Evolutionary conservation across 176 grass and related monocot genomes (phyloP), one percentile per base, ranked within the genome.

Genomic region (Eleusine indica): DNA sequence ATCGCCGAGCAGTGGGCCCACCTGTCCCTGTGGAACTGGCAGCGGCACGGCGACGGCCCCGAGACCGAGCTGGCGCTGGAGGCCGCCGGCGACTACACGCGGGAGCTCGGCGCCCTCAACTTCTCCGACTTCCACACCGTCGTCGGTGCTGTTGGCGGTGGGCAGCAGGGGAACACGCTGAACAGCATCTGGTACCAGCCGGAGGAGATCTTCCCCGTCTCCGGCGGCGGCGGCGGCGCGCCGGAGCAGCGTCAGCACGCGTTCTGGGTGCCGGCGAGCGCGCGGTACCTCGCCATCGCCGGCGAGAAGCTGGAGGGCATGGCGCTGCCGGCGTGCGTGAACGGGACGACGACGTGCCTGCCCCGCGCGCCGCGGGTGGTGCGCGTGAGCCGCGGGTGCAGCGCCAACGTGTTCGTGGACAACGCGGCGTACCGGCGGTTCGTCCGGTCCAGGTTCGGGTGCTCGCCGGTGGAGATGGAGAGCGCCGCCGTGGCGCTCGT

Each of bases 101-200:
- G 92, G 70, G 13, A 82, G 32, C 22, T 57, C 62, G 89, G 89
- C 58, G 72, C 76, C 74, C 83, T 94, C 25, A 94, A 94, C 76
- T 86, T 94, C 77, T 94, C 88, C 54, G 83, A 94, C 74, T 94
- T 25, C 25, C 25, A 91, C 77, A 73, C 37, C 17, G 60, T 47
- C 2, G 25, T 25, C 25, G 53, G 56, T 0, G 4, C 60, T 7
- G 71, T 22, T 8, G 76, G 71, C 65, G 54, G 7, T 39, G 6
- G 69, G 17, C 54, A 30, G 19, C 7, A 65, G 3, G 71, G 54
- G 1, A 94, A 94, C 77, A 49, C 48, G 4, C 76, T 94, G 16
- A 94, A 94, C 86, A 87, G 83, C 77, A 76, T 89, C 13, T 91
- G 86, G 86, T 94, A 84, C 77, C 92, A 94, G 73, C 86, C 86